Evolutionary conservation across 2,329 filamentous ascomycete species (phyloP), one percentile per base, ranked within the genome.

Genomic region (Dactylellina sp.): DNA sequence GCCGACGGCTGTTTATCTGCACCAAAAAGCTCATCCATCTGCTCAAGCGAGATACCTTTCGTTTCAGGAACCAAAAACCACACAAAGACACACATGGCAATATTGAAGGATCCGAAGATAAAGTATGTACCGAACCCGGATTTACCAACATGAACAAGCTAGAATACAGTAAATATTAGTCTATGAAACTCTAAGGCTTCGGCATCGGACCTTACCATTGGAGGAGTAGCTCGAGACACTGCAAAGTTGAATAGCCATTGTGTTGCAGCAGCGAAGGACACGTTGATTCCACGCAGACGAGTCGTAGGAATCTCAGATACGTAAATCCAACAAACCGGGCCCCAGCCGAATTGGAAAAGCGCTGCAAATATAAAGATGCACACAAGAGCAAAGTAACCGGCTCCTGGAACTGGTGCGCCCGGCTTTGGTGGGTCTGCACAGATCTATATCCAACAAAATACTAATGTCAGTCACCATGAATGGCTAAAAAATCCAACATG

Each of bases 191-290:
- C n/a, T 11, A 16, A 9, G 25, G 7, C 6, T n/a, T 11, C 20
- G 52, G n/a, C 5, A 24, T 5, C 11, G n/a, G 56, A 84, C 81
- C 83, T 83, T 78, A 91, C 83, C 89, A 91, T 91, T 50, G 86
- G 87, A 1, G 89, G 86, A 2, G 89, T 88, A 35, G 88, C 87
- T 66, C 88, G 83, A 1, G 89, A 89, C 65, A 91, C 87, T 7
- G 91, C 86, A 74, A 91, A 90, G 79, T 92, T 92, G 80, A 91
- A 91, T 2, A 91, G 80, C 89, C 89, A 91, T 78, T 91, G 89
- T 0, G 87, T 90, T 0, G 87, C 87, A 0, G 89, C 89, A 0
- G 85, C 89, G 50, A 91, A 83, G 1, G 89, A 85, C 5, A 91
- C 89, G 78, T 91, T 91, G 76, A 89, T 81, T 16, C 86, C 87